phyloP scores from a whole-genome alignment of 306 rosid genomes.

The Prunus mume region DNA sequence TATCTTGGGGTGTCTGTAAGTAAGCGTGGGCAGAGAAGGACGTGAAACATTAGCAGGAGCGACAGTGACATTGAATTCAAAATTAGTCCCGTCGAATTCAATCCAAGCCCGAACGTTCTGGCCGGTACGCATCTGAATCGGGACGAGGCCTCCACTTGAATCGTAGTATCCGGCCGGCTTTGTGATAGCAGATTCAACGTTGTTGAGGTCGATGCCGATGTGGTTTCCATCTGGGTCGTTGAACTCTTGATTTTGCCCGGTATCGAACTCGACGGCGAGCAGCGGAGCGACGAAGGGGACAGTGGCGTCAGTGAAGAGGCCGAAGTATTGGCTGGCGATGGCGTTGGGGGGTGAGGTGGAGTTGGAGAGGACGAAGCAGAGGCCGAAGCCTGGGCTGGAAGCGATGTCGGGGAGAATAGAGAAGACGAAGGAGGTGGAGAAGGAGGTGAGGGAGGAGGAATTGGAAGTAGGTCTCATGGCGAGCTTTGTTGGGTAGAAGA shows the following conservation, averaged over 20 bases:
- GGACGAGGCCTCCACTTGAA: slow-evolving; percentile 48
- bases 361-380: slow-evolving; percentile 70
- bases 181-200: neutral
- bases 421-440: slow-evolving; percentile 84
- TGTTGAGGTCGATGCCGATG: slow-evolving; percentile 75
- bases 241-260: slow-evolving; percentile 78
- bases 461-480: slow-evolving; percentile 26
- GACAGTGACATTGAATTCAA: slow-evolving; percentile 57
- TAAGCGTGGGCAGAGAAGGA: slow-evolving; percentile 56
- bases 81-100: slow-evolving; percentile 54
- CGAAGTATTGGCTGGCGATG: slow-evolving; percentile 78
- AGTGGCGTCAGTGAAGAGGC: slow-evolving; percentile 64
- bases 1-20: slow-evolving; percentile 35
- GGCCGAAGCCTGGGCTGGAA: slow-evolving; percentile 78
- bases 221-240: slow-evolving; percentile 69
- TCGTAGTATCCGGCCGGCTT: slow-evolving; percentile 57
- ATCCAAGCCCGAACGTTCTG: slow-evolving; percentile 75
- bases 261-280: slow-evolving; percentile 79
- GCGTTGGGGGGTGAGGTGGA: slow-evolving; percentile 66
- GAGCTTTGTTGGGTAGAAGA: slow-evolving; percentile 46
- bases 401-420: slow-evolving; percentile 58
- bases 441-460: slow-evolving; percentile 44
- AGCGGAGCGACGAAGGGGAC: slow-evolving; percentile 46
- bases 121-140: slow-evolving; percentile 60
- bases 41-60: slow-evolving; percentile 59